Conservation (phyloP, 1,284 basidiomycete species). For the Leccinum subrobustum region DNA sequence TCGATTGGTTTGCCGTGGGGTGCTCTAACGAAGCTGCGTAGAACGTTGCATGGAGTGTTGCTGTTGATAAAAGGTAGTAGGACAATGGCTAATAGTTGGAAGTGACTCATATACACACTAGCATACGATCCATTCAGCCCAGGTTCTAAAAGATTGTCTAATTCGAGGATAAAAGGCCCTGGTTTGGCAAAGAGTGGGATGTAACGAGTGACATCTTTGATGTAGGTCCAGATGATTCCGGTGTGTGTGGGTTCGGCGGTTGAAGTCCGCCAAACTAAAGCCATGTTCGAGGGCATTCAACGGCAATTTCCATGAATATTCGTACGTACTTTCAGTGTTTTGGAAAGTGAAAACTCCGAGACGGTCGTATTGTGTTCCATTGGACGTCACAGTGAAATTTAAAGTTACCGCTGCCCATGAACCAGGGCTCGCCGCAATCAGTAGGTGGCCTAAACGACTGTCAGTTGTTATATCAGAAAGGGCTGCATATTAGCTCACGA, state of each 20-base stretch:
- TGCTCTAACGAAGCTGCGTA: conserved; percentile 55
- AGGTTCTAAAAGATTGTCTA: conserved; percentile 64
- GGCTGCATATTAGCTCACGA: conserved; percentile 41
- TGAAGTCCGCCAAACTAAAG: conserved; percentile 71
- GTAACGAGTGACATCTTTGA: conserved; percentile 75
- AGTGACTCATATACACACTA: conserved; percentile 40
- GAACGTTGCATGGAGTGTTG: conserved; percentile 67
- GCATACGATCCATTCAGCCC: conserved; percentile 67
- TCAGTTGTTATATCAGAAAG: conserved; percentile 1
- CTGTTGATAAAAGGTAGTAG: conserved; percentile 35
- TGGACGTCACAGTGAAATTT: conserved; percentile 76
- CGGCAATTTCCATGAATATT: neutral
- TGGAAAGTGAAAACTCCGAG: conserved; percentile 72
- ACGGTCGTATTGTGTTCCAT: conserved; percentile 77
- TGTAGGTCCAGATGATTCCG: conserved; percentile 78
- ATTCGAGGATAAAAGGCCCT: conserved; percentile 68
- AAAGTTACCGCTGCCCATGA: conserved; percentile 75
- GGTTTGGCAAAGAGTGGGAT: conserved; percentile 64
- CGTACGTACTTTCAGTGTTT: conserved; percentile 66
- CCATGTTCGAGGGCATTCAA: conserved; percentile 1
- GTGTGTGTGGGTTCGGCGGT: conserved; percentile 71
- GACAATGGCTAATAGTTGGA: neutral
- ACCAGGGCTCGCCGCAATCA: conserved; percentile 65
- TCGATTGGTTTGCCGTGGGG: conserved; percentile 58
- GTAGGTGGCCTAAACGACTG: conserved; percentile 55